Base-by-base conservation (phyloP, 2,329 filamentous ascomycete genomes). In the Trichophyton simii region DNA sequence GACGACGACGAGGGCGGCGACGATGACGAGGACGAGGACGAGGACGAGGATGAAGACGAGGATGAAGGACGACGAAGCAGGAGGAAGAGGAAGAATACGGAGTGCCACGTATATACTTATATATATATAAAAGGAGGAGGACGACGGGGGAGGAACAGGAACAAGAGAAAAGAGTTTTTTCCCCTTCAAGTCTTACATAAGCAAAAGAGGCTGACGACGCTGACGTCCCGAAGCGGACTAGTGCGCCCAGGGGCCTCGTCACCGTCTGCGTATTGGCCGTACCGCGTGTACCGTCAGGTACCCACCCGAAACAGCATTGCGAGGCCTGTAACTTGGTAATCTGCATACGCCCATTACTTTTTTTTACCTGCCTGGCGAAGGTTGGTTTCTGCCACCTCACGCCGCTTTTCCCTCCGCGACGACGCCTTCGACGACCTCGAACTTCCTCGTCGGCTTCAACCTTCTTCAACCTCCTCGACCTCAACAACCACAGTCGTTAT, bases 131-230 rank as follows among this genome's bases (percentile, higher is more conserved):
- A 31, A 31, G 28, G 28, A 6, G 0, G 28, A 7, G 1, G n/a
- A n/a, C n/a, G n/a, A n/a, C n/a, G n/a, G 28, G 7, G 1, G 1
- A 1, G 6, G 28, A 31, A 6, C 5, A 31, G 5, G 1, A 1
- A 31, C 28, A 31, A 7, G 25, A 28, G 22, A 2, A 57, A 22
- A 42, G 18, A 41, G 52, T 50, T 25, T 22, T 15, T 22, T 13
- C 28, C 28, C 3, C 20, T 9, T 28, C 34, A 4, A 20, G 22
- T 15, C 20, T 52, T 52, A 52, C 11, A 13, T 52, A 52, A 57
- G 54, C 54, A 42, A 20, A 57, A 61, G 41, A 62, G 62, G 63
- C 63, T 65, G 63, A 65, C 63, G 63, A 65, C 63, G 62, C 62
- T 50, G 46, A 31, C 55, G 25, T 1, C 62, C 60, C 15, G 8